These are phyloP conservation scores for Spatholobus suberectus DNA, from an alignment of 306 rosid genomes.

Conservation along the genomic window DNA sequence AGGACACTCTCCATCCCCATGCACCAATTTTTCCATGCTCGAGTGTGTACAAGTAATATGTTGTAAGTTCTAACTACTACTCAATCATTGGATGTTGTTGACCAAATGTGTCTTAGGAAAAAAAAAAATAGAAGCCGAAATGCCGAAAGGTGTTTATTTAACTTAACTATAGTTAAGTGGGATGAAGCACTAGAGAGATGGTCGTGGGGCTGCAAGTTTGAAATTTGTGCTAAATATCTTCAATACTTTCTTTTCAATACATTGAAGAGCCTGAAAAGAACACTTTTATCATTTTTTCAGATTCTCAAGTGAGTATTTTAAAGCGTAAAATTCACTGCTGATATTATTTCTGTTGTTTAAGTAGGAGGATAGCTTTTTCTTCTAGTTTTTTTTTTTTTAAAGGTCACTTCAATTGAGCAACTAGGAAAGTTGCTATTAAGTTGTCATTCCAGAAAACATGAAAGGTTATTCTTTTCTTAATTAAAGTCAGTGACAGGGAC, in stretches of 20 bases:
- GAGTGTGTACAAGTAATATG: slow-evolving; percentile 12
- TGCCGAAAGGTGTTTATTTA: not conserved
- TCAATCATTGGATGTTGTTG: slow-evolving; percentile 41
- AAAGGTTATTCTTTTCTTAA: not conserved
- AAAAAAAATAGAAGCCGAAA: not conserved
- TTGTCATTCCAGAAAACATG: slow-evolving; percentile 1
- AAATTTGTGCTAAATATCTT: not conserved
- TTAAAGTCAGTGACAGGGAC: not conserved
- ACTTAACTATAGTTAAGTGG: not conserved
- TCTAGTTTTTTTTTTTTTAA: not conserved
- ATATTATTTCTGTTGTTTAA: not conserved
- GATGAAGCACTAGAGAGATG: not conserved
- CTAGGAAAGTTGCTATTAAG: not conserved
- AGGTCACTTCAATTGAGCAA: not conserved
- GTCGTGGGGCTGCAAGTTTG: not conserved
- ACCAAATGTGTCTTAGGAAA: not conserved
- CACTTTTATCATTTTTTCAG: not conserved
- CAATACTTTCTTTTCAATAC: not conserved
- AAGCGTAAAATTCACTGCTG: not conserved
- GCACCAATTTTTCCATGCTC: slow-evolving; percentile 27
- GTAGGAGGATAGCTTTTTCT: not conserved
- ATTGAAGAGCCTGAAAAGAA: not conserved
- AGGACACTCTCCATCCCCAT: not conserved
- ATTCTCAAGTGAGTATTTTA: not conserved
- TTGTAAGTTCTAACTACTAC: not conserved